Base-by-base conservation (phyloP, 1,284 basidiomycete species). In the Pholiota adiposa region DNA sequence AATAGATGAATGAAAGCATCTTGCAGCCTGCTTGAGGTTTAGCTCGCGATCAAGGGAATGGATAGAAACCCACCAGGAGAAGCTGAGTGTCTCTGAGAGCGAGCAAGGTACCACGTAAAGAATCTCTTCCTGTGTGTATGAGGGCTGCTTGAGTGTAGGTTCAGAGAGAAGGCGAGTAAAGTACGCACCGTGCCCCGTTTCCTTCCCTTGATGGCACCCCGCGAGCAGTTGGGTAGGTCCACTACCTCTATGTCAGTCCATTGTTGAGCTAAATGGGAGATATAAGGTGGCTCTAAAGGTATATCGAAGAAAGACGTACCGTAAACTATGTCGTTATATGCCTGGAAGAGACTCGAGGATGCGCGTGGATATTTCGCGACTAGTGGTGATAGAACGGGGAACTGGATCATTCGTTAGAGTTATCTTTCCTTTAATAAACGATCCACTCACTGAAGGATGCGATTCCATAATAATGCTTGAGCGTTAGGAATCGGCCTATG, bases 61-160 rank as follows among this genome's bases (percentile, higher is more conserved):
- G 19, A 36, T 16, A 1, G 23, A 50, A 33, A 53, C 69, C 41
- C 34, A 79, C 77, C 74, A 77, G n/a, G 65, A 65, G 43, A 77
- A 76, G 4, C 86, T 90, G 16, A 92, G 66, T 0, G 79, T 82
- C 68, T 93, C 90, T 3, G 84, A 75, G 8, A 92, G 77, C 1
- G 81, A 79, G 63, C 89, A 92, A 4, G 90, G 90, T 0, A 92
- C 79, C 29, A 90, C 86, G 65, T 81, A 74, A 16, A 84, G 75
- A 8, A 70, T 46, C 9, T 69, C 64, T 2, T 78, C 73, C 78
- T 84, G 62, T 23, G 33, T 18, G 31, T 54, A 46, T 51, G 21
- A 51, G 18, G 41, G 52, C 16, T 12, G 21, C 4, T 27, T 29
- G 14, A 48, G 19, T 27, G 43, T 33, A 21, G 46, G 31, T 21